Evolutionary conservation across 345 rosid genomes (phyloP).

Genomic region (Durio zibethinus): DNA sequence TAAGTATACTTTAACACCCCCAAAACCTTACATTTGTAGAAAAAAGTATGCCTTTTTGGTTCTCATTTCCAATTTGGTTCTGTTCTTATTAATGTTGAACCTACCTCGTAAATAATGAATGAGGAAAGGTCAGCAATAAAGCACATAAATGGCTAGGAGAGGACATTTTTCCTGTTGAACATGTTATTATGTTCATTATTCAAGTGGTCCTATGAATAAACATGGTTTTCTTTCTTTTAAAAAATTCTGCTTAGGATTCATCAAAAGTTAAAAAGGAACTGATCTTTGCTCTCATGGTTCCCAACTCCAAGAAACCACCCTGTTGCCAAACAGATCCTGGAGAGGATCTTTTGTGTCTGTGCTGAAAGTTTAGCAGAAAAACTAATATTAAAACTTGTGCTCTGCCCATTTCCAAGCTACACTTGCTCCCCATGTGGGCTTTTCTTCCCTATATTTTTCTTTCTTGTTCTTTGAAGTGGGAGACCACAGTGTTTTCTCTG

Average conservation of each 20-base stretch:
- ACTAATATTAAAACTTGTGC: not conserved
- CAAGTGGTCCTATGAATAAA: constrained; percentile 8
- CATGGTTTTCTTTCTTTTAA: not conserved
- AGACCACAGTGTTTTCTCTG: constrained; percentile 1
- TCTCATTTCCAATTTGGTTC: not conserved
- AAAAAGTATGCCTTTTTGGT: too few species aligned
- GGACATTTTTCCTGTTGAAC: not conserved
- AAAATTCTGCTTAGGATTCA: not conserved
- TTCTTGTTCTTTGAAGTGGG: constrained; percentile 5
- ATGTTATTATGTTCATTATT: not conserved
- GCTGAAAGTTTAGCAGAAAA: constrained; percentile 22
- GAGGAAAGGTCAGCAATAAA: not conserved
- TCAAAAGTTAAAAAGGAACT: not conserved
- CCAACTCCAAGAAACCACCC: constrained; percentile 13
- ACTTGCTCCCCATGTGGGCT: not conserved
- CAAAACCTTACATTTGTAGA: too few species aligned
- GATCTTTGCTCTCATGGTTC: constrained; percentile 22
- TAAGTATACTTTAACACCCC: too few species aligned
- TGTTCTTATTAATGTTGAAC: not conserved
- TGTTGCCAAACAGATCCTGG: constrained; percentile 24
- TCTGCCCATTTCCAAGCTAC: not conserved
- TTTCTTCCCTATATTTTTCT: not conserved
- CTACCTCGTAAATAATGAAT: not conserved
- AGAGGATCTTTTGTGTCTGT: constrained; percentile 24
- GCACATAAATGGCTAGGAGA: not conserved